These are phyloP conservation scores for Byssoonygena ceratinophila DNA, from an alignment of 2,329 filamentous ascomycete genomes.

Conservation along the genomic window DNA sequence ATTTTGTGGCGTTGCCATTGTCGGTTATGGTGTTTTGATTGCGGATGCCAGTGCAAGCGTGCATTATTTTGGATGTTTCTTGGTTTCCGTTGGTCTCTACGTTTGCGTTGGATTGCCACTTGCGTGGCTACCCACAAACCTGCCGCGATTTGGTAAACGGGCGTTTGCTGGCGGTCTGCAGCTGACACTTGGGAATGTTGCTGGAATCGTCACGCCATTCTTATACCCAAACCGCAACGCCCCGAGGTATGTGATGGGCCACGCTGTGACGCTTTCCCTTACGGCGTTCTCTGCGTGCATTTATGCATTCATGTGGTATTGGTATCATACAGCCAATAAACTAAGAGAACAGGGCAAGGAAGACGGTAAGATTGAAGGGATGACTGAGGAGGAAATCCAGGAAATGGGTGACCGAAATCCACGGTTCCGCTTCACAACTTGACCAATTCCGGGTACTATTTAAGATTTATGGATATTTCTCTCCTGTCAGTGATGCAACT, in stretches of 20 bases:
- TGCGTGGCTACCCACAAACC: slow-evolving; percentile 54
- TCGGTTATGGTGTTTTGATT: slow-evolving; percentile 60
- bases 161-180: slow-evolving; percentile 62
- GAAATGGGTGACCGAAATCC: slow-evolving; percentile 37
- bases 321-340: slow-evolving; percentile 42
- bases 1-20: slow-evolving; percentile 52
- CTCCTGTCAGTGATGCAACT: too few relatives aligned
- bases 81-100: slow-evolving; percentile 66
- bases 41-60: slow-evolving; percentile 50
- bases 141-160: slow-evolving; percentile 64
- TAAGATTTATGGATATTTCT: too few relatives aligned
- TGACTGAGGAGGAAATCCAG: slow-evolving; percentile 34
- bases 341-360: slow-evolving; percentile 29
- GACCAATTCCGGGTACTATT: slow-evolving; percentile 10
- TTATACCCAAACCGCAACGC: slow-evolving; percentile 38
- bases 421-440: slow-evolving; percentile 32
- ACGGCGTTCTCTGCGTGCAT: slow-evolving; percentile 46
- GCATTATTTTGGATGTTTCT: slow-evolving; percentile 65
- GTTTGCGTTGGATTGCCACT: slow-evolving; percentile 46
- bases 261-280: slow-evolving; percentile 51
- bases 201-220: slow-evolving; percentile 64
- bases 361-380: slow-evolving; percentile 30
- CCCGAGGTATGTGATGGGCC: slow-evolving; percentile 51
- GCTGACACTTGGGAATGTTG: slow-evolving; percentile 57
- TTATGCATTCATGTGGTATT: slow-evolving; percentile 47